Evolutionary conservation across 2,329 filamentous ascomycete species (phyloP).

Genomic region (Rutstroemia sp.): DNA sequence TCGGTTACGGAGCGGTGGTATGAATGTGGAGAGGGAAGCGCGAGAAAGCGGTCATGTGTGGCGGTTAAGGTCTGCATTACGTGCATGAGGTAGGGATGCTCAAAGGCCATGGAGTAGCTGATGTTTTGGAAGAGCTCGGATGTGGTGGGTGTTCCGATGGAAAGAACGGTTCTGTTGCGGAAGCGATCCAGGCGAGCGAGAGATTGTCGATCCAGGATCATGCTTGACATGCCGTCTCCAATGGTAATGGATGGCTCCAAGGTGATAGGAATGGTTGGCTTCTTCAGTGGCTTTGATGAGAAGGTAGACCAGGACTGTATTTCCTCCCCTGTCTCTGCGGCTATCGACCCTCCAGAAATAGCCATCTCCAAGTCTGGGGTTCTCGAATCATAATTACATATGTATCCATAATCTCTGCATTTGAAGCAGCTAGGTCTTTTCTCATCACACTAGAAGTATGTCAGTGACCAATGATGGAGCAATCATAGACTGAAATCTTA

Average conservation of each 20-base stretch:
- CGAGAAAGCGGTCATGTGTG: constrained; percentile 44
- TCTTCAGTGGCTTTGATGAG: too few species aligned
- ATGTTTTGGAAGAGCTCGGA: constrained; percentile 32
- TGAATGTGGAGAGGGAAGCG: constrained; percentile 15
- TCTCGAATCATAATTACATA: constrained; percentile 38
- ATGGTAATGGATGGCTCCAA: background rate
- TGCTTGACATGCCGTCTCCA: background rate
- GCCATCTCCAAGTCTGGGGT: constrained; percentile 28
- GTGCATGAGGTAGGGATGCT: constrained; percentile 35
- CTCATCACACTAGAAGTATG: constrained; percentile 45
- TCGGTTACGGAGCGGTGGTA: constrained; percentile 26
- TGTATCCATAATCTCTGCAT: constrained; percentile 41
- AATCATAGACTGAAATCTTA: constrained; percentile 21
- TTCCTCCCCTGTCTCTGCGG: background rate
- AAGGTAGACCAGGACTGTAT: background rate
- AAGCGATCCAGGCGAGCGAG: constrained; percentile 36
- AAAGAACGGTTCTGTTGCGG: constrained; percentile 34
- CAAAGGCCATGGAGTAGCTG: constrained; percentile 18
- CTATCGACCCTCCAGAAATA: background rate
- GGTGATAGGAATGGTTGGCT: background rate
- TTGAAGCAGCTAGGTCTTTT: constrained; percentile 40
- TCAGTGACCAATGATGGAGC: background rate
- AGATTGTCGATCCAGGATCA: constrained; percentile 12
- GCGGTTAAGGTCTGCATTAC: constrained; percentile 44
- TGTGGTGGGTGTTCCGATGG: constrained; percentile 31